A percentile compares a stretch with the other conserved stretches of the same genome.
Conservation (phyloP, 2,329 filamentous ascomycete species). For the Beauveria caledonica region DNA sequence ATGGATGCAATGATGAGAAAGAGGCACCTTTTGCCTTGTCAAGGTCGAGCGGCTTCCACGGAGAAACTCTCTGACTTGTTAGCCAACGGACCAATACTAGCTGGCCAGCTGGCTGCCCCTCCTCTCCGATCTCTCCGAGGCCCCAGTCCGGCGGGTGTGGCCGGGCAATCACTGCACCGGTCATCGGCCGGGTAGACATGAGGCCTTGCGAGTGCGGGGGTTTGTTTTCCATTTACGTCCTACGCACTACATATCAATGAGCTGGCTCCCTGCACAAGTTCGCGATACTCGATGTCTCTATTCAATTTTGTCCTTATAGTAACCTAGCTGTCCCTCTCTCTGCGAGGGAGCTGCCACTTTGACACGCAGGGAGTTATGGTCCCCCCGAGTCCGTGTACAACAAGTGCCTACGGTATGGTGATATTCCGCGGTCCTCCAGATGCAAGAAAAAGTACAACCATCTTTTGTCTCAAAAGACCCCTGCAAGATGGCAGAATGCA, state of each 20-base stretch:
- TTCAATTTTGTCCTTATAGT: too few relatives aligned
- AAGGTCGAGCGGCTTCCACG: background rate
- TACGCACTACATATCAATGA: too few relatives aligned
- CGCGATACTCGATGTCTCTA: too few relatives aligned
- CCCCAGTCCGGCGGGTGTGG: background rate
- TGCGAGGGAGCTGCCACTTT: too few relatives aligned
- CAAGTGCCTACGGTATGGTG: too few relatives aligned
- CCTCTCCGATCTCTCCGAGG: slow-evolving; percentile 1
- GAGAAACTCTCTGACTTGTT: background rate
- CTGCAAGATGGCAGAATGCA: background rate
- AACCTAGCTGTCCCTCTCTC: too few relatives aligned
- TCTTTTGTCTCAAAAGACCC: background rate
- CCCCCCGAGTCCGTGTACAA: too few relatives aligned
- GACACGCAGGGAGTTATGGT: too few relatives aligned
- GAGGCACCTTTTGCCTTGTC: background rate
- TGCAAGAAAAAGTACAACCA: too few relatives aligned
- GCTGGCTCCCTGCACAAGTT: too few relatives aligned
- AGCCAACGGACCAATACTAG: background rate
- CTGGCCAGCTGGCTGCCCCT: background rate
- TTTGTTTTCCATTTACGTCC: background rate
- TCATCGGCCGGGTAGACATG: background rate
- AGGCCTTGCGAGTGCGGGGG: background rate
- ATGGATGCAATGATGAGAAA: background rate
- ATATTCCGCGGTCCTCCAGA: too few relatives aligned
- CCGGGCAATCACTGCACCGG: background rate